Base-by-base conservation (phyloP, 345 rosid genomes). In the Moricandia moricandioides region DNA sequence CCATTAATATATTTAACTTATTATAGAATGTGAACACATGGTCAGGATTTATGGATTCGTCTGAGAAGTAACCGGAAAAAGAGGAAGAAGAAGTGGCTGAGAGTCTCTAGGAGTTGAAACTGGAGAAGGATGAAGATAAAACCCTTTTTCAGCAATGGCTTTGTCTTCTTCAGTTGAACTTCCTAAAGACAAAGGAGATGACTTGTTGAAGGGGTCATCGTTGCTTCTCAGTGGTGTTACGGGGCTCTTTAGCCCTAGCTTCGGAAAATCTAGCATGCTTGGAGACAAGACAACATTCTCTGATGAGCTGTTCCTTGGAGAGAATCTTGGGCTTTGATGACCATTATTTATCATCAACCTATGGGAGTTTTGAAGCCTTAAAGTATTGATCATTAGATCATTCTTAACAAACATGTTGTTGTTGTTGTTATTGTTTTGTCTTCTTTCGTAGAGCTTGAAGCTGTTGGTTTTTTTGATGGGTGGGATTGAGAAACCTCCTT, bases 91-190 rank as follows among this genome's bases (percentile, higher is more conserved):
- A 81, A 91, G 88, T 9, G 98, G 99, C 87, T 92, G 96, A 67
- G 90, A 76, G 56, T 86, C 97, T 79, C 95, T 78, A 3, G 98
- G 98, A 12, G 99, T 90, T 47, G 92, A 86, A 60, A 88, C 76
- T 10, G 97, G 99, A 31, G 99, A 92, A 51, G 97, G 97, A 74
- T 96, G 99, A 71, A 96, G 79, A 84, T 83, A 96, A 78, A 88
- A 96, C 0, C 99, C 96, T 75, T 85, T 92, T 78, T 91, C 96
- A 57, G 96, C 96, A 58, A 96, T 96, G 17, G 93, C 93, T 82
- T 77, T 89, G 51, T 92, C 96, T 84, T 96, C 99, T 78, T 87
- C 97, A 6, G 88, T 86, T 67, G 78, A 79, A 47, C 69, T 47
- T 6, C 81, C 81, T 67, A 78, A 30, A 1, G 82, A 73, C 18